phyloP scores from a whole-genome alignment of 1,284 basidiomycete genomes.

The Sanguinoderma infundibulare region DNA sequence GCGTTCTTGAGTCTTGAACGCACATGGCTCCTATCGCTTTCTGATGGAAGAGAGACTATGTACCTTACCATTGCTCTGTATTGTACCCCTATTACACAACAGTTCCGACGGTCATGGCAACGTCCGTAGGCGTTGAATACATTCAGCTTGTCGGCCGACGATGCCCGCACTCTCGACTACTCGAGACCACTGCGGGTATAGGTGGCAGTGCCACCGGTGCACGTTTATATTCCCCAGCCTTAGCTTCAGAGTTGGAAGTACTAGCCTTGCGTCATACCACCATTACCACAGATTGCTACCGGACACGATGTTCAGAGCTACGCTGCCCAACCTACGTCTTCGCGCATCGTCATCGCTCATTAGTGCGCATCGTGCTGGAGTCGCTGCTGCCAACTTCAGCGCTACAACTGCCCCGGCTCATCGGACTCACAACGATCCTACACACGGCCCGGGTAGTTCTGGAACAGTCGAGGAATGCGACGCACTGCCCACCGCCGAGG shows the following conservation, averaged over 20 bases:
- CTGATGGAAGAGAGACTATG: background rate
- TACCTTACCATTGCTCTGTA: background rate
- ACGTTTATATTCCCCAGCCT: too few relatives aligned
- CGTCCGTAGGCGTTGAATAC: background rate
- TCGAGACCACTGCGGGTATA: too few relatives aligned
- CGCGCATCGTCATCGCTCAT: background rate
- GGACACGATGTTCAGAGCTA: slow-evolving; percentile 5
- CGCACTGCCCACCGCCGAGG: background rate
- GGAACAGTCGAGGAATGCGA: background rate
- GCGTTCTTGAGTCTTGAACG: slow-evolving; percentile 17
- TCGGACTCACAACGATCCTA: background rate
- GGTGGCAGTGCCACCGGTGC: background rate
- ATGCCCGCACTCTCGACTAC: too few relatives aligned
- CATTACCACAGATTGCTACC: background rate
- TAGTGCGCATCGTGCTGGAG: background rate
- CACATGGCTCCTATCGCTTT: background rate
- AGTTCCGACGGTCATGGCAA: background rate
- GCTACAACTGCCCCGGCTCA: background rate
- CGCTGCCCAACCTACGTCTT: background rate
- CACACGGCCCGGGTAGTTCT: background rate
- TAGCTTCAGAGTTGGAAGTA: too few relatives aligned
- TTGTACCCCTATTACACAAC: background rate
- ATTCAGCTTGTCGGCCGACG: background rate
- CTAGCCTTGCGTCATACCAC: slow-evolving; percentile 5
- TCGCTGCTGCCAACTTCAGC: background rate